Percentiles rank a stretch among this genome's conserved stretches.
Conservation (phyloP, 2,329 filamentous ascomycete genomes). For the Plenodomus lindquistii region DNA sequence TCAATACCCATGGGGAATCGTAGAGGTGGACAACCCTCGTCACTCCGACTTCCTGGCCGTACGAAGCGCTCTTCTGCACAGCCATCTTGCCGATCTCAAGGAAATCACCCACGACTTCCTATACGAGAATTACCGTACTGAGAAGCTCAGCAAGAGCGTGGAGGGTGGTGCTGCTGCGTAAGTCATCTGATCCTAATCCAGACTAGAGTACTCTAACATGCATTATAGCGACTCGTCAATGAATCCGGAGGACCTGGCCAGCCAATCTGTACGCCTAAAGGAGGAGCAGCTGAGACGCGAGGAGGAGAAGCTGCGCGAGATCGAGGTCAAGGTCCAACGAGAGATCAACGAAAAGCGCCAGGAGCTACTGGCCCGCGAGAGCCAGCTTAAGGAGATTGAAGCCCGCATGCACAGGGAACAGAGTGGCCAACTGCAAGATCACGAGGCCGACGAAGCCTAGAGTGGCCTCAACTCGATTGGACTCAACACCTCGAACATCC, state of each 20-base stretch:
- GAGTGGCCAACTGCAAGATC: constrained; percentile 49
- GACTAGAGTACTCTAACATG: constrained; percentile 22
- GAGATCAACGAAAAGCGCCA: constrained; percentile 99
- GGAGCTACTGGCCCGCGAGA: constrained; percentile 95
- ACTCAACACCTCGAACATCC: constrained; percentile 6
- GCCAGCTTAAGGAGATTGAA: constrained; percentile 97
- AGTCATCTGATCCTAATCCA: constrained; percentile 48
- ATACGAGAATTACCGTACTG: constrained; percentile 99
- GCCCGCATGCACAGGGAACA: constrained; percentile 92
- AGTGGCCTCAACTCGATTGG: constrained; percentile 3
- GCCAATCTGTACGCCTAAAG: constrained; percentile 97
- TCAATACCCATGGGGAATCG: constrained; percentile 98
- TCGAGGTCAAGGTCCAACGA: constrained; percentile 98
- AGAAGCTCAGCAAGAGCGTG: constrained; percentile 99
- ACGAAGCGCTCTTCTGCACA: constrained; percentile 93
- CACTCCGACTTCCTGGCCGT: constrained; percentile 99
- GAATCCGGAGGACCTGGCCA: constrained; percentile 96
- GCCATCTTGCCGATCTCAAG: constrained; percentile 96
- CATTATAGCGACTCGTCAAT: constrained; percentile 74
- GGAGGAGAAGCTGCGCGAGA: constrained; percentile 99
- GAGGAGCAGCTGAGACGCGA: constrained; percentile 98
- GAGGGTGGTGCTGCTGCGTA: constrained; percentile 88
- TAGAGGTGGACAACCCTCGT: constrained; percentile 98
- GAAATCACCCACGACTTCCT: constrained; percentile 99
- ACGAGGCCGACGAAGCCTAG: constrained; percentile 39